These are phyloP conservation scores for Kurtzmaniella fragi DNA, from an alignment of 805 yeast genomes.

Conservation along the genomic window DNA sequence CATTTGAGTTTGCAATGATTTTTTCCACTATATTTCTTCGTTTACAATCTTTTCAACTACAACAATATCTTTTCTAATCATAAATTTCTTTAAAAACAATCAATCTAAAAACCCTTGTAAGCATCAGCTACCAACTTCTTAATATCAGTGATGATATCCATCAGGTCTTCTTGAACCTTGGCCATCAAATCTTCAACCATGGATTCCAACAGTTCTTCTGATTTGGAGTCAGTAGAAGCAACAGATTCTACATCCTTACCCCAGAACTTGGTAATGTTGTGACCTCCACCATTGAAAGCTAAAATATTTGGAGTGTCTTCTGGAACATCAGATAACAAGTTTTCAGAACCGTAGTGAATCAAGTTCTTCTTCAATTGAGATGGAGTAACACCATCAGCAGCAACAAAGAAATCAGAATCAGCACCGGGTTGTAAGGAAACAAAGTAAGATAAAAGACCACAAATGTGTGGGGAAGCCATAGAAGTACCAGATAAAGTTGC, in stretches of 20 bases:
- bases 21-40: too few species aligned
- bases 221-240: neutral
- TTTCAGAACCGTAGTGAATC: slow-evolving; percentile 62
- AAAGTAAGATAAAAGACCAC: slow-evolving; percentile 87
- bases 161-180: slow-evolving; percentile 13
- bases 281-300: slow-evolving; percentile 81
- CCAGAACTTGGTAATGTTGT: slow-evolving; percentile 65
- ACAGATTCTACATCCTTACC: slow-evolving; percentile 7
- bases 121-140: slow-evolving; percentile 22
- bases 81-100: slow-evolving; percentile 1
- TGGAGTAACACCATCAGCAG: slow-evolving; percentile 57
- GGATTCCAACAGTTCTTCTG: slow-evolving; percentile 5
- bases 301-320: slow-evolving; percentile 71
- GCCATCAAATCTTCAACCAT: slow-evolving; percentile 18
- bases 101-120: slow-evolving; percentile 11
- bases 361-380: slow-evolving; percentile 72
- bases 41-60: too few species aligned
- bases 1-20: too few species aligned
- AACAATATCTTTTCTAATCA: too few species aligned
- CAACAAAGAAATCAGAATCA: slow-evolving; percentile 55
- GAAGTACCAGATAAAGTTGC: slow-evolving; percentile 92
- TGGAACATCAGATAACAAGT: slow-evolving; percentile 57
- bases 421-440: slow-evolving; percentile 78
- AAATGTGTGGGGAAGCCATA: slow-evolving; percentile 97
- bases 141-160: slow-evolving; percentile 17